Conservation (phyloP, 2,329 filamentous ascomycete species). For the Botrytis hyacinthi region DNA sequence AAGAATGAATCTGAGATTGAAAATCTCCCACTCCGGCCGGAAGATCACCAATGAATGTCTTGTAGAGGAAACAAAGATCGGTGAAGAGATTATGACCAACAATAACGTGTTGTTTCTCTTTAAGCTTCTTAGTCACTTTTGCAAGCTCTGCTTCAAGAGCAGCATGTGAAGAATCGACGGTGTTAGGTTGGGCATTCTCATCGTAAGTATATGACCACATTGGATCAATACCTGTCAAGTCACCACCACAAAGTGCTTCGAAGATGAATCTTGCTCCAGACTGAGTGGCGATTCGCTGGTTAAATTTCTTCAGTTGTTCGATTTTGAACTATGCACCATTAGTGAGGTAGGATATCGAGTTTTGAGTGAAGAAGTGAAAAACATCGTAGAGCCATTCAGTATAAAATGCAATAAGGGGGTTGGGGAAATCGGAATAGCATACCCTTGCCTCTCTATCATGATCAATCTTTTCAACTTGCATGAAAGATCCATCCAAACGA, state of each 20-base stretch:
- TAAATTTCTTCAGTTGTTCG: slow-evolving; percentile 10
- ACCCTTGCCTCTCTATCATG: slow-evolving; percentile 31
- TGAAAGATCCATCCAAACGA: slow-evolving; percentile 33
- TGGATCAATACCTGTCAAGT: slow-evolving; percentile 34
- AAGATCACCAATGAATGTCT: slow-evolving; percentile 58
- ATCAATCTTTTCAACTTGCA: slow-evolving; percentile 37
- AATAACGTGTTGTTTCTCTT: slow-evolving; percentile 43
- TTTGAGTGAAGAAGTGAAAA: too few relatives aligned
- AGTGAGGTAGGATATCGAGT: not conserved
- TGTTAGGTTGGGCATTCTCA: not conserved
- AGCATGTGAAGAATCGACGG: not conserved
- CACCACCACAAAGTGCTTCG: slow-evolving; percentile 37
- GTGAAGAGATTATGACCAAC: slow-evolving; percentile 65
- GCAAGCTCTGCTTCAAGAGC: slow-evolving; percentile 33
- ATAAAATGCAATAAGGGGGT: not conserved
- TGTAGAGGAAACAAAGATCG: slow-evolving; percentile 62
- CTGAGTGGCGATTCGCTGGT: slow-evolving; percentile 15
- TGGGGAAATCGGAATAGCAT: not conserved
- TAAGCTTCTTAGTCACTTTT: slow-evolving; percentile 33
- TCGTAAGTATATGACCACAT: slow-evolving; percentile 40
- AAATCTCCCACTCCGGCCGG: slow-evolving; percentile 56
- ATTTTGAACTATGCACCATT: slow-evolving; percentile 9
- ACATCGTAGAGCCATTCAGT: not conserved
- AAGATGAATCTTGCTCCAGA: slow-evolving; percentile 37
- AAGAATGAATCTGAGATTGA: slow-evolving; percentile 46